Evolutionary conservation across 1,284 basidiomycete species (phyloP), one percentile per base, ranked within the genome.

Genomic region (Cryptococcus deneoformans): DNA sequence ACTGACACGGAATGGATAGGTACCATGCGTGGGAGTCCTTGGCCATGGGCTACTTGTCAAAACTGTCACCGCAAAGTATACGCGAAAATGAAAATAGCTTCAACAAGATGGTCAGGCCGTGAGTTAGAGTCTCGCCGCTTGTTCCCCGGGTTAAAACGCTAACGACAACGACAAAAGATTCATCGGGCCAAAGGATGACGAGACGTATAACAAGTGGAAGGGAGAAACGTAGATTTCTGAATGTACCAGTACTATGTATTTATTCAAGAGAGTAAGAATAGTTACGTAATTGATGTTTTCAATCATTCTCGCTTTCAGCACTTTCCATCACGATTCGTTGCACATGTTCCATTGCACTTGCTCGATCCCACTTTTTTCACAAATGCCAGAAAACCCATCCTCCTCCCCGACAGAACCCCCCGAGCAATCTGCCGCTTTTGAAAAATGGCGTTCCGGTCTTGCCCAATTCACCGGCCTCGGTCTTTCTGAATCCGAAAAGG

Each of bases 21-120:
- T 79, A 79, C 58, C 79, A 79, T 58, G 75, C 78, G 0, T 79
- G 79, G 79, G 79, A 79, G 63, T 72, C 68, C 10, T 59, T 78
- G 6, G 77, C 79, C 7, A 77, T 76, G 74, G 59, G 65, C 39
- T 78, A 73, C 53, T 66, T 79, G 20, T 24, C 52, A 0, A 61
- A 64, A 6, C 64, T 79, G 16, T 70, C 69, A 5, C 78, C 78
- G 0, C 49, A 63, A 6, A 57, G 53, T 1, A 74, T 79, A 36
- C 61, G 69, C 29, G 61, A 66, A 42, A 58, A 65, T n/a, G 62
- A 75, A 50, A 75, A 71, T 40, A 76, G 73, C 49, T 79, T 79
- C 58, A 70, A 76, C 53, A 59, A 67, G 48, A 69, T 79, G 59
- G 73, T 77, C 20, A 59, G 70, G 55, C 66, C 71, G 69, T 77